Conservation (phyloP, 495 filamentous ascomycete genomes). For the Annulohypoxylon maeteangense region DNA sequence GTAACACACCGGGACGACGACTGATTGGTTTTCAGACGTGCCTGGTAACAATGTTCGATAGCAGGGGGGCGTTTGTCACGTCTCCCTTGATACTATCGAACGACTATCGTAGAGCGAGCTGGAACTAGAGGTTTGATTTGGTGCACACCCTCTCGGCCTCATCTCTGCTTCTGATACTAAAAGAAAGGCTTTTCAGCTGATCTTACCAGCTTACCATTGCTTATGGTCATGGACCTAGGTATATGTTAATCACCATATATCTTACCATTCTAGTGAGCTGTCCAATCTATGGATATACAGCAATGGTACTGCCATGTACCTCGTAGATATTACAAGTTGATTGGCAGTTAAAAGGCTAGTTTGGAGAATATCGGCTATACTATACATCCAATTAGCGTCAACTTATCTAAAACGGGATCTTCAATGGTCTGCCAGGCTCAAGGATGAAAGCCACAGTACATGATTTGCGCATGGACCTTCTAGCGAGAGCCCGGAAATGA, state of each 20-base stretch:
- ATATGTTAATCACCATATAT: neutral
- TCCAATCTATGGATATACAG: neutral
- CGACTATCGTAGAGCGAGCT: slow-evolving; percentile 20
- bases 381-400: neutral
- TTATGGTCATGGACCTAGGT: neutral
- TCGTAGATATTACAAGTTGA: slow-evolving; percentile 14
- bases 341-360: neutral
- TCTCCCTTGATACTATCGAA: slow-evolving; percentile 9
- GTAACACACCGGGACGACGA: slow-evolving; percentile 20
- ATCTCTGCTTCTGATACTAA: neutral
- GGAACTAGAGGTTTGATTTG: slow-evolving; percentile 14
- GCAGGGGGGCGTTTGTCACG: neutral
- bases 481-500: slow-evolving; percentile 1
- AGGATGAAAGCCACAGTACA: slow-evolving; percentile 1
- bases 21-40: slow-evolving; percentile 20
- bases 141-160: neutral
- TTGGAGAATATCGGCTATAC: slow-evolving; percentile 1
- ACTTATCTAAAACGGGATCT: slow-evolving; percentile 2
- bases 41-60: slow-evolving; percentile 12
- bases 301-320: neutral
- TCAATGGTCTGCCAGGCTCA: slow-evolving; percentile 1
- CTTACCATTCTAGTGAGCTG: slow-evolving; percentile 2
- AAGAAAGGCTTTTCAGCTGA: slow-evolving; percentile 19
- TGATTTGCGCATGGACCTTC: slow-evolving; percentile 7
- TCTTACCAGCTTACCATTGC: slow-evolving; percentile 11